Conservation (phyloP, 202 grass and related monocot species). For the Eragrostis tef region DNA sequence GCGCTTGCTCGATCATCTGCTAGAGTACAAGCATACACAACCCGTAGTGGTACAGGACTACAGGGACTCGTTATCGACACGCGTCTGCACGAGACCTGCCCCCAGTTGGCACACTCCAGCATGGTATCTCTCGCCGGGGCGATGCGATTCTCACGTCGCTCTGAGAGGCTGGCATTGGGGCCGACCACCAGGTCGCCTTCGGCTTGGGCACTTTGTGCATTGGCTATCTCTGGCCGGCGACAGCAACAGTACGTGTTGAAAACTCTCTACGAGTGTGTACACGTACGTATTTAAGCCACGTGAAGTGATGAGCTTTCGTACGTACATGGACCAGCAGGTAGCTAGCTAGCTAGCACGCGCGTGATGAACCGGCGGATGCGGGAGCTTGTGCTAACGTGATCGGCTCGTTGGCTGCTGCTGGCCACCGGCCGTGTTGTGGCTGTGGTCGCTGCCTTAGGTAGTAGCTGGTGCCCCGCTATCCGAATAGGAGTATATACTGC, state of each 20-base stretch:
- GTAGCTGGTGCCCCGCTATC: neutral
- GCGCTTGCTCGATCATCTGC: neutral
- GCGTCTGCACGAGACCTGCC: no score
- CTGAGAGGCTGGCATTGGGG: no score
- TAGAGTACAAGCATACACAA: neutral
- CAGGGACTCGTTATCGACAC: neutral
- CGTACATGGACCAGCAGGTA: neutral
- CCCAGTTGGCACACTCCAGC: no score
- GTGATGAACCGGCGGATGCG: neutral
- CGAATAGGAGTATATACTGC: no score
- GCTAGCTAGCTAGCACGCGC: no score
- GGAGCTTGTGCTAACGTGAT: slow-evolving; percentile 34
- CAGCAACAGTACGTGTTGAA: neutral
- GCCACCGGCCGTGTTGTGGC: slow-evolving; percentile 40
- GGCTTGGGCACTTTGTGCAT: neutral
- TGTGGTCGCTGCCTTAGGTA: neutral
- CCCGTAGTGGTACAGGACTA: neutral
- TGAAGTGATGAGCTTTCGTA: slow-evolving; percentile 3
- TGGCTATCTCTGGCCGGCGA: neutral
- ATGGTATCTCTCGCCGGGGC: no score
- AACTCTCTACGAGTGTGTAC: neutral
- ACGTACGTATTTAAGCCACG: neutral
- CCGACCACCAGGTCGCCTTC: neutral
- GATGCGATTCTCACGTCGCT: no score
- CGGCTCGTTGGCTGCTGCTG: slow-evolving; percentile 35